These are phyloP conservation scores for Cercospora beticola DNA, from an alignment of 2,329 filamentous ascomycete genomes.

Conservation along the genomic window DNA sequence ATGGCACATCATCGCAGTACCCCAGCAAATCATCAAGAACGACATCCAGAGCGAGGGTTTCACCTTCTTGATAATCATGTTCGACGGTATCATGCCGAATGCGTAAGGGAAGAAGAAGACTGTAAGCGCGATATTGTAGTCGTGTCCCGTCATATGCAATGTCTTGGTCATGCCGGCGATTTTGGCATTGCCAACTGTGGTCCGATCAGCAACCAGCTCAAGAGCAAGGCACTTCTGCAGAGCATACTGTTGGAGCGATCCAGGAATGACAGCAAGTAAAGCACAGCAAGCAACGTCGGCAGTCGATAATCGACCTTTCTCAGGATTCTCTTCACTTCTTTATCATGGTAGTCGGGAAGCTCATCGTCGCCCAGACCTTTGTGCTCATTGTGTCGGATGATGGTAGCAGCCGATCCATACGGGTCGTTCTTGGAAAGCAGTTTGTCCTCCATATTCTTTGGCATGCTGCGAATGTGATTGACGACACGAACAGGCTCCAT, in stretches of 20 bases:
- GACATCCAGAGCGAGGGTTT: slow-evolving; percentile 40
- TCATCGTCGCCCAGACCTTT: slow-evolving; percentile 19
- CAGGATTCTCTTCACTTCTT: slow-evolving; percentile 51
- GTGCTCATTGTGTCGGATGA: slow-evolving; percentile 17
- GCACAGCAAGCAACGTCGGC: slow-evolving; percentile 36
- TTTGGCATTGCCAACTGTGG: slow-evolving; percentile 39
- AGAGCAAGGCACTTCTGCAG: neutral
- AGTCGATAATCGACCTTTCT: slow-evolving; percentile 39
- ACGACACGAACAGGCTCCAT: slow-evolving; percentile 1
- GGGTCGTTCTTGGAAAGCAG: slow-evolving; percentile 3
- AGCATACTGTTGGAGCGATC: slow-evolving; percentile 25
- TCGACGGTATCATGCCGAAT: slow-evolving; percentile 40
- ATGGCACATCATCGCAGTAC: slow-evolving; percentile 34
- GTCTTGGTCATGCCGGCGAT: slow-evolving; percentile 37
- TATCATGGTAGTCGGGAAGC: slow-evolving; percentile 22
- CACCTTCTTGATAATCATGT: slow-evolving; percentile 44
- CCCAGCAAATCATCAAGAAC: slow-evolving; percentile 36
- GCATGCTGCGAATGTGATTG: slow-evolving; percentile 8
- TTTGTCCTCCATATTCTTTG: slow-evolving; percentile 15
- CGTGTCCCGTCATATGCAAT: slow-evolving; percentile 42
- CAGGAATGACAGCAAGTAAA: slow-evolving; percentile 50
- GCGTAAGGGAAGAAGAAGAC: slow-evolving; percentile 46
- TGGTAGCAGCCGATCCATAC: neutral
- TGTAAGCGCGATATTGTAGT: slow-evolving; percentile 43
- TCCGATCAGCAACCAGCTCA: slow-evolving; percentile 4